Evolutionary conservation across 1,284 basidiomycete species (phyloP), one percentile per base, ranked within the genome.

Genomic region (Ustilago trichophora): DNA sequence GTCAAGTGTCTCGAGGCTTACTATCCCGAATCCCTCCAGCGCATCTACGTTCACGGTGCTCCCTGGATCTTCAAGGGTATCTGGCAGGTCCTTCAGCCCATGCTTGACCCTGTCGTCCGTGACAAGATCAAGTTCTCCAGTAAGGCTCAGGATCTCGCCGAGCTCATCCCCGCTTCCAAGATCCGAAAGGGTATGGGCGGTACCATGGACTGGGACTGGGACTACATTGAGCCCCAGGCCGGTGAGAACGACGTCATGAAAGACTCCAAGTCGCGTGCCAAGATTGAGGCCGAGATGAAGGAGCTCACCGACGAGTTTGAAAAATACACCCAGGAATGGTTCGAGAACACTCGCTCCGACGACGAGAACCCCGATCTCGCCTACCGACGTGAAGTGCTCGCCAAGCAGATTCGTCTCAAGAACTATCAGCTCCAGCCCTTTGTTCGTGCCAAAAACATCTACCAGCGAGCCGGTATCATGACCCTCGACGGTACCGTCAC

Each of bases 21-120:
- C 68, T 81, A 78, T 40, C 79, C 79, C 26, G 79, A 81, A 51
- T 81, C 78, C 9, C 74, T 81, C 16, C 79, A 79, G 53, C 78
- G 78, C 43, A 76, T 81, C 49, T 81, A 81, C 57, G 66, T 81
- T 35, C 77, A 81, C 62, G 67, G 69, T 35, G 79, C 79, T 6
- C 79, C 79, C 19, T 81, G 79, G 79, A 77, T 81, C 55, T 81
- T 81, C 72, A 77, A 77, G 51, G 78, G 78, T 40, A 80, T 81
- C 65, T 81, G 79, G 79, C 67, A 76, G 52, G 75, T 76, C 13
- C 60, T 81, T n/a, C 76, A 78, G 64, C 79, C 79, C 43, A 74
- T 81, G 68, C 66, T 81, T 19, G 77, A 81, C 57, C 78, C 78
- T 35, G 75, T 79, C 49, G 79, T 81, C 31, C 67, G 76, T 37